Base-by-base conservation (phyloP, 1,139 yeast genomes). In the Wickerhamiella pararugosa region DNA sequence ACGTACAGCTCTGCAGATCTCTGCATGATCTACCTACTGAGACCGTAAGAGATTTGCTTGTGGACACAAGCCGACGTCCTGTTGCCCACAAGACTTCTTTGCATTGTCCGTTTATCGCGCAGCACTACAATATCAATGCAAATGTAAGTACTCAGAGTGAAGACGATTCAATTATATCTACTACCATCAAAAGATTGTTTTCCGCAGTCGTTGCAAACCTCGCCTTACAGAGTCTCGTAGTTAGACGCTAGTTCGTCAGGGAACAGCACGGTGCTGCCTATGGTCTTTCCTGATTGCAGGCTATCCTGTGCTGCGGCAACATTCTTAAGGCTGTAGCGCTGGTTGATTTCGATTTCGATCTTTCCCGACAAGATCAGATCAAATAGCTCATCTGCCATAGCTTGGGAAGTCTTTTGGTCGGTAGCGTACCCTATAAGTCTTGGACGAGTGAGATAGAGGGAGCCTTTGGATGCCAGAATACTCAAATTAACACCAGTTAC, bases 211-310 rank as follows among this genome's bases (percentile, higher is more conserved):
- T n/a, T n/a, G n/a, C n/a, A n/a, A n/a, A n/a, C n/a, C n/a, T n/a
- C 21, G 4, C 21, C 21, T 15, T 4, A 15, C 21, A 15, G 4
- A 15, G 4, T 15, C 21, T 15, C 21, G 4, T 15, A 15, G 4
- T 15, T 15, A 15, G 3, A 4, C 21, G 21, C 21, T 15, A 15
- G 21, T 15, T 15, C 37, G 6, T 28, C 32, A 10, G 39, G 40
- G 2, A 49, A 21, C 39, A 55, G 25, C 7, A 49, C 50, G 3
- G 43, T 39, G 7, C 50, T 44, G 6, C 96, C 96, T 3, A 80
- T 73, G 34, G 95, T 80, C 51, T 66, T 70, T 53, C 95, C 77
- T 8, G 71, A 63, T 59, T 83, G 94, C 47, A 84, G 63, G 31
- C 69, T 79, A 37, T 62, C 56, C 25, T 92, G 75, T 2, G 92